These are phyloP conservation scores for Malassezia japonica DNA, from an alignment of 1,284 basidiomycete species.

Conservation along the genomic window DNA sequence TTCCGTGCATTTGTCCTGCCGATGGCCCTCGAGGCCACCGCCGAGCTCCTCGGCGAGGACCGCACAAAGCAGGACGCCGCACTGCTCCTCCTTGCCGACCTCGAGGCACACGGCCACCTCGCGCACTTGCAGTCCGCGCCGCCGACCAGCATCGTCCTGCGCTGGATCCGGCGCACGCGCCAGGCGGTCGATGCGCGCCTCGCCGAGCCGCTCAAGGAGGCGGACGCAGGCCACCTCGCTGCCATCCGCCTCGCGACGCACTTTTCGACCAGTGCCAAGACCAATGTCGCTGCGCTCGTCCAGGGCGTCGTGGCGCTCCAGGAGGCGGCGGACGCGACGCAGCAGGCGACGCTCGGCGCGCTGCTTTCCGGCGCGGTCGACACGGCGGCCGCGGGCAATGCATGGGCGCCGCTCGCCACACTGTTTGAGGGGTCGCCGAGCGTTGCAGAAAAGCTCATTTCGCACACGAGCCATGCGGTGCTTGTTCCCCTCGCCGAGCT, in stretches of 20 bases:
- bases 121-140: constrained; percentile 4
- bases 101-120: constrained; percentile 12
- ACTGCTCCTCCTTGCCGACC: constrained; percentile 28
- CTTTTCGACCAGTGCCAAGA: neutral
- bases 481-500: constrained; percentile 7
- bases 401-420: neutral
- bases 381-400: neutral
- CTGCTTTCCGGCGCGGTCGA: neutral
- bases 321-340: neutral
- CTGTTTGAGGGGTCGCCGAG: constrained; percentile 4
- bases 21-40: constrained; percentile 27
- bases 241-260: constrained; percentile 8
- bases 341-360: neutral
- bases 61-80: constrained; percentile 10
- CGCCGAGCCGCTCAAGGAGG: neutral
- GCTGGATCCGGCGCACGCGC: constrained; percentile 4
- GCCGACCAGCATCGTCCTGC: constrained; percentile 13
- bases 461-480: neutral
- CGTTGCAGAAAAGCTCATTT: neutral
- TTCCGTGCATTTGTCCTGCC: constrained; percentile 42
- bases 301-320: neutral
- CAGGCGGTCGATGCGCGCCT: neutral
- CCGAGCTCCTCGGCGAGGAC: constrained; percentile 8
- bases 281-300: neutral
- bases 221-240: neutral